Evolutionary conservation across 2,329 filamentous ascomycete species (phyloP).

Genomic region (Sclerotinia trifoliorum): DNA sequence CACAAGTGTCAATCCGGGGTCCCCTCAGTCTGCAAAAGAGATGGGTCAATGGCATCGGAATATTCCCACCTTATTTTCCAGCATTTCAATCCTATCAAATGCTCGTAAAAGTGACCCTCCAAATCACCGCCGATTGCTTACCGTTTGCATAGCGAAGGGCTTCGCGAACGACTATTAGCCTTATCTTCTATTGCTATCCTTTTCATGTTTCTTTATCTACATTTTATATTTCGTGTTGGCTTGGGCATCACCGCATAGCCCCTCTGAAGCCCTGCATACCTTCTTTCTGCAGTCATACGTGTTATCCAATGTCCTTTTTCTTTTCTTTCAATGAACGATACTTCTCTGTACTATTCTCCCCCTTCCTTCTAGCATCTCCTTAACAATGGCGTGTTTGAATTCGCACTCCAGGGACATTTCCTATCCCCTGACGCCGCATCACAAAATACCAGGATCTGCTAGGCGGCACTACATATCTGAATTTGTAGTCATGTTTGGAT

Average conservation of each 20-base stretch:
- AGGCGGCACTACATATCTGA: neutral
- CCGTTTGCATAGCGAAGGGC: neutral
- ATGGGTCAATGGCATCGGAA: neutral
- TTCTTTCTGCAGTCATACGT: neutral
- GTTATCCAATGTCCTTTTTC: neutral
- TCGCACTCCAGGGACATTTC: neutral
- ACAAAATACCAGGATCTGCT: neutral
- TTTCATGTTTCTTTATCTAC: neutral
- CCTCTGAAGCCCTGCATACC: neutral
- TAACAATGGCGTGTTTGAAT: neutral
- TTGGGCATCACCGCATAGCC: neutral
- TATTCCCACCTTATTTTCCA: neutral
- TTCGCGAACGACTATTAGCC: neutral
- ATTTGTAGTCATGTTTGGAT: neutral
- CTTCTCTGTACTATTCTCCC: too few species aligned
- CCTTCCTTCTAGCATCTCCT: neutral
- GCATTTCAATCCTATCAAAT: neutral
- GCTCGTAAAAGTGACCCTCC: neutral
- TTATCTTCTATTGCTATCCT: neutral
- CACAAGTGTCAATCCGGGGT: constrained; percentile 3
- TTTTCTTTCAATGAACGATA: neutral
- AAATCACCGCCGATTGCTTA: neutral
- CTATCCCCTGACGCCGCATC: too few species aligned
- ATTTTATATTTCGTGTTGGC: neutral
- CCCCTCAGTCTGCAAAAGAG: neutral